Evolutionary conservation across 805 yeast genomes (phyloP).

Genomic region (Barnettozyma wickerhamii): DNA sequence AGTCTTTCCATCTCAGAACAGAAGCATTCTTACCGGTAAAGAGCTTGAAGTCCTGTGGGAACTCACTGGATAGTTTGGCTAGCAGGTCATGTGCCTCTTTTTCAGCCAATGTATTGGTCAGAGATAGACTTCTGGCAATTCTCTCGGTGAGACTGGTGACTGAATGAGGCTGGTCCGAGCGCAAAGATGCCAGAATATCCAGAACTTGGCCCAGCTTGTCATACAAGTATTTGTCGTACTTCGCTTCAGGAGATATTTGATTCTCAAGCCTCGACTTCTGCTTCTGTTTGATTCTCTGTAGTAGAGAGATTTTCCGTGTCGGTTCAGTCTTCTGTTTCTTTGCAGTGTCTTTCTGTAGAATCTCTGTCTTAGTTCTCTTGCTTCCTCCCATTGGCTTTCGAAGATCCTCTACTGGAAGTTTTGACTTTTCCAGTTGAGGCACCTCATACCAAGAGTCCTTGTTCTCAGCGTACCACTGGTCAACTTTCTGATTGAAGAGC

Average conservation of each 20-base stretch:
- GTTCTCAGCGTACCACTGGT: slow-evolving; percentile 17
- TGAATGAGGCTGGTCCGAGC: slow-evolving; percentile 22
- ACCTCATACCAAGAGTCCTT: slow-evolving; percentile 7
- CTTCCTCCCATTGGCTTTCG: background rate
- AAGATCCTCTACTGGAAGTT: background rate
- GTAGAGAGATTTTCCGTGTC: slow-evolving; percentile 24
- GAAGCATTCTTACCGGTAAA: slow-evolving; percentile 12
- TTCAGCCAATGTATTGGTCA: slow-evolving; percentile 13
- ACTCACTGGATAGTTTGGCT: slow-evolving; percentile 11
- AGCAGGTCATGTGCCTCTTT: slow-evolving; percentile 22
- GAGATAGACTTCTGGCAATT: slow-evolving; percentile 15
- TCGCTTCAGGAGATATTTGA: slow-evolving; percentile 21
- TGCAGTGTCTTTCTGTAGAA: slow-evolving; percentile 4
- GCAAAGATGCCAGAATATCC: slow-evolving; percentile 25
- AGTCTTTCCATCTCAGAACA: slow-evolving; percentile 23
- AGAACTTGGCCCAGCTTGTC: slow-evolving; percentile 29
- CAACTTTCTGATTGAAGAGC: slow-evolving; percentile 11
- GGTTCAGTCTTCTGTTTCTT: background rate
- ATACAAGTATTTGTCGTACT: slow-evolving; percentile 21
- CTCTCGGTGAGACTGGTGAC: slow-evolving; percentile 17
- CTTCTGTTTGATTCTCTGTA: slow-evolving; percentile 37
- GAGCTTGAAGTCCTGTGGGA: slow-evolving; percentile 19
- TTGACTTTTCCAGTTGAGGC: slow-evolving; percentile 9
- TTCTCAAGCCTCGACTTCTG: slow-evolving; percentile 25
- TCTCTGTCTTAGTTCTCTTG: slow-evolving; percentile 15